Evolutionary conservation across 176 grass and related monocot species (phyloP).

Genomic region (Lolium rigidum): DNA sequence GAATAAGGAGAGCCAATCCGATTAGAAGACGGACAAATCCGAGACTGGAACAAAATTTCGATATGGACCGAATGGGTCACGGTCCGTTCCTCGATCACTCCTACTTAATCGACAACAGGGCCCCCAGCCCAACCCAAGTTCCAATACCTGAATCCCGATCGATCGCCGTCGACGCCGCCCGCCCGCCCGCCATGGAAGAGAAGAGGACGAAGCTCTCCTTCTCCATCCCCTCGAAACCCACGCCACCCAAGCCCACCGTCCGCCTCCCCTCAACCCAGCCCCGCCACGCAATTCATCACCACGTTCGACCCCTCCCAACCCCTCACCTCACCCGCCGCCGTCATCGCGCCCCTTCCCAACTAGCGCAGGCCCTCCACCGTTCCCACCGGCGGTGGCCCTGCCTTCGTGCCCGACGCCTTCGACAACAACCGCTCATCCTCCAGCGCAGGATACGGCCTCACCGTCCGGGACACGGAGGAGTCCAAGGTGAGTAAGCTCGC

Average conservation of each 20-base stretch:
- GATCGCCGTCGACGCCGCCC: too few relatives aligned
- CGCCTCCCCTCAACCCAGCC: not conserved
- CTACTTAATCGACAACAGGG: too few relatives aligned
- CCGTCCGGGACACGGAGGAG: not conserved
- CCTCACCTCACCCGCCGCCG: not conserved
- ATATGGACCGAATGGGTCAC: too few relatives aligned
- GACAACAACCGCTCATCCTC: not conserved
- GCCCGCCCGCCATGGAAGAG: constrained; percentile 42
- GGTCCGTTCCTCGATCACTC: too few relatives aligned
- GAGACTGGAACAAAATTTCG: too few relatives aligned
- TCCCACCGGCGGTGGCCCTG: not conserved
- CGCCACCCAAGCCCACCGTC: constrained; percentile 34
- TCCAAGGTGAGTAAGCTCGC: not conserved
- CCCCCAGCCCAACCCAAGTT: too few relatives aligned
- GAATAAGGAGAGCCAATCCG: too few relatives aligned
- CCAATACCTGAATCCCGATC: too few relatives aligned
- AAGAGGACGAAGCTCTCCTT: constrained; percentile 60
- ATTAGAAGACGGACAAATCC: too few relatives aligned
- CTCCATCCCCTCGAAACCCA: constrained; percentile 50
- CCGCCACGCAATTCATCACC: not conserved
- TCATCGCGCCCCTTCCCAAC: constrained; percentile 5
- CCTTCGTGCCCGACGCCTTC: not conserved
- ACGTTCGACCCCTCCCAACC: not conserved
- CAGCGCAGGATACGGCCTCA: not conserved
- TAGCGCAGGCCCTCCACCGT: not conserved